phyloP scores from a whole-genome alignment of 768 basidiomycete species.

The Mycena chlorophos region DNA sequence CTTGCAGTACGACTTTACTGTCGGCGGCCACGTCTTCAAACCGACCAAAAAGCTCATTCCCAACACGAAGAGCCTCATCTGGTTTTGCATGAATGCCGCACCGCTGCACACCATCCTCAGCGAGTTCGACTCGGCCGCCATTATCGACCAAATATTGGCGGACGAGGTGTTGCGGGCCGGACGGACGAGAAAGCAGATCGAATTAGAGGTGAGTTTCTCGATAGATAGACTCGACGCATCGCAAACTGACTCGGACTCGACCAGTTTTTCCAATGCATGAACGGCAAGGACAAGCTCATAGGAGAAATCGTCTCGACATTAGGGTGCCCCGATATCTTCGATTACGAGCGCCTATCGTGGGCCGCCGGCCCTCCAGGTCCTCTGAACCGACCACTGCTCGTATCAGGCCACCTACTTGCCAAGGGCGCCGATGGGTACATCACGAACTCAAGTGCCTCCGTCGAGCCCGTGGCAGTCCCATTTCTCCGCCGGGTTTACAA shows the following conservation, averaged over 20 bases:
- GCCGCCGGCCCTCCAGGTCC: background rate
- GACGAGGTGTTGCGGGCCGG: constrained; percentile 9
- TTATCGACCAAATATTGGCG: constrained; percentile 2
- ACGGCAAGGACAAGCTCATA: constrained; percentile 6
- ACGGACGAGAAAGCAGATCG: constrained; percentile 1
- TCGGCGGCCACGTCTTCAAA: constrained; percentile 9
- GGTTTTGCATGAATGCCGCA: background rate
- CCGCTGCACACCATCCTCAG: background rate
- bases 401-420: background rate
- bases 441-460: background rate
- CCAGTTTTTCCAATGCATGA: background rate
- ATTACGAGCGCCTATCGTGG: constrained; percentile 7
- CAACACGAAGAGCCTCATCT: constrained; percentile 9
- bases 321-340: constrained; percentile 14
- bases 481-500: background rate
- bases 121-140: constrained; percentile 11
- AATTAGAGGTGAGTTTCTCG: constrained; percentile 2
- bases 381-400: background rate
- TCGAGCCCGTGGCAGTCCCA: constrained; percentile 7
- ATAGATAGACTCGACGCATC: background rate
- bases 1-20: constrained; percentile 7
- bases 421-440: constrained; percentile 11
- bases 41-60: constrained; percentile 9
- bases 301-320: background rate
- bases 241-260: background rate